Evolutionary conservation across 306 rosid genomes (phyloP), one percentile per base, ranked within the genome.

Genomic region (Dalbergia cochinchinensis): DNA sequence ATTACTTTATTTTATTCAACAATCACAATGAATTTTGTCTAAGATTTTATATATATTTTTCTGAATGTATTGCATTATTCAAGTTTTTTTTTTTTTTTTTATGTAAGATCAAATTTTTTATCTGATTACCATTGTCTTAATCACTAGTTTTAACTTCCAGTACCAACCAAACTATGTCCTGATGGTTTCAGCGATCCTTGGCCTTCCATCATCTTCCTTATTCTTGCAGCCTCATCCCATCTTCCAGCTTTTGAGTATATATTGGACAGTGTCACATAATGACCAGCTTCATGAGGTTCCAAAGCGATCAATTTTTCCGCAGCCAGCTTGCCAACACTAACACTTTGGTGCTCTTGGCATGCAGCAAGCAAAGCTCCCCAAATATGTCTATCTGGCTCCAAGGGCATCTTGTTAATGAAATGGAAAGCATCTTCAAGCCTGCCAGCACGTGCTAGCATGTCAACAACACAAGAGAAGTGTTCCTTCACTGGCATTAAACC

Each of bases 351-450:
- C 45, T 83, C 87, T 45, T 55, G 88, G 82, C 87, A 82, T 53
- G 92, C 82, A 60, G 90, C 84, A 34, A 86, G 83, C 19, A 89
- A 69, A 79, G 92, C 88, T 34, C 90, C 90, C 92, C 86, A 86
- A 44, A 86, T 62, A 84, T 74, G 74, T 53, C 84, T 82, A 81
- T 86, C 74, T 51, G 87, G 85, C 53, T 69, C 80, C 70, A 77
- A 13, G 10, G 87, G 87, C 88, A 86, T 69, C 34, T 35, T 59
- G 20, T 80, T 51, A 47, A 86, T 86, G 59, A 86, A 86, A 69
- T 57, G 68, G 53, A 69, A 83, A 58, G 90, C 92, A 65, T 84
- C 88, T 82, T 84, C 86, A 41, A 86, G 84, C 68, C 74, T 80
- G 62, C 86, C 87, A 13, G 81, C 84, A 10, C 81, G 90, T 7